Percentiles rank a stretch among this genome's conserved stretches.
Evolutionary conservation across 345 rosid genomes (phyloP).

Genomic region (Eucalyptus regnans): DNA sequence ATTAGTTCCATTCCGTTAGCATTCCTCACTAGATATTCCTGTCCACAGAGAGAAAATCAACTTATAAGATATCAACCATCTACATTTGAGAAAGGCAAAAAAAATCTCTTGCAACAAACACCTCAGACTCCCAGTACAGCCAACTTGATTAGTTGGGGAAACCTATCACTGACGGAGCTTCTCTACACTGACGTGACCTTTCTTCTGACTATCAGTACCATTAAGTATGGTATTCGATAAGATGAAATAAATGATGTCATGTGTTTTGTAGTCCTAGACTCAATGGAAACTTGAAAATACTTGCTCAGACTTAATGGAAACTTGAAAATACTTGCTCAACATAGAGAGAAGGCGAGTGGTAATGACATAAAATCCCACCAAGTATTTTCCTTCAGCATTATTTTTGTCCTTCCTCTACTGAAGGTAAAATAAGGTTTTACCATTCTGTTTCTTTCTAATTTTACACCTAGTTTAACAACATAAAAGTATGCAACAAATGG

Average conservation of each 20-base stretch:
- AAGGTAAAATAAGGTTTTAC: neutral
- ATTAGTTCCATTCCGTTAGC: slow-evolving; percentile 73
- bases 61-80: neutral
- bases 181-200: neutral
- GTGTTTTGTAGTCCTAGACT: neutral
- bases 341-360: neutral
- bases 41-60: slow-evolving; percentile 3
- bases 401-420: neutral
- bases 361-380: neutral
- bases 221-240: neutral
- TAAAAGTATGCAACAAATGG: neutral
- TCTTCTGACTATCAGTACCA: neutral
- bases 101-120: neutral
- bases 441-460: neutral
- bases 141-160: neutral
- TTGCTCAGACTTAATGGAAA: neutral
- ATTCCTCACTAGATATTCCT: slow-evolving; percentile 77
- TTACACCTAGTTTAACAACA: neutral
- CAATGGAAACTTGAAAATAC: neutral
- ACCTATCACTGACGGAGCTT: neutral
- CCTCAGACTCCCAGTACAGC: neutral
- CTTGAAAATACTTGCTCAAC: neutral
- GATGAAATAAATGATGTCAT: neutral
- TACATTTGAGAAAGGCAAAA: neutral
- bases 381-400: neutral